These are phyloP conservation scores for Xylariaceae sp. DNA, from an alignment of 2,329 filamentous ascomycete genomes.

Conservation along the genomic window DNA sequence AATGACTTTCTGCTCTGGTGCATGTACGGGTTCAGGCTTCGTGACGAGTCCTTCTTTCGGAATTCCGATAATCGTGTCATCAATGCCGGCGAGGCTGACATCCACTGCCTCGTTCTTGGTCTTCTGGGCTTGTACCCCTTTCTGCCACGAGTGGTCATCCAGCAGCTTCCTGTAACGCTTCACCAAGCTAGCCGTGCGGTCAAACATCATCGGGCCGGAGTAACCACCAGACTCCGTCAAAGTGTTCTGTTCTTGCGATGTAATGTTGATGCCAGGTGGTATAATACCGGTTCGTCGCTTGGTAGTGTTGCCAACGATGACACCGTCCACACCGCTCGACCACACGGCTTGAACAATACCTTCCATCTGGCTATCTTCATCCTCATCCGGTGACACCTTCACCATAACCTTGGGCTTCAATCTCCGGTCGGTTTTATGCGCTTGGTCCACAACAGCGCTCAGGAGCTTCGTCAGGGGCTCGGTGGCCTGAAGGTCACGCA, in stretches of 20 bases:
- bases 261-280: constrained; percentile 63
- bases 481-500: constrained; percentile 80
- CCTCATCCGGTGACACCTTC: constrained; percentile 95
- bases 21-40: constrained; percentile 42
- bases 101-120: constrained; percentile 33
- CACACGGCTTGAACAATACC: constrained; percentile 86
- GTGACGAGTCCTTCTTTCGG: constrained; percentile 22
- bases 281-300: constrained; percentile 73
- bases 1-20: constrained; percentile 66
- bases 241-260: constrained; percentile 62
- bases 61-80: constrained; percentile 32
- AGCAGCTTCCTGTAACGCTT: constrained; percentile 72
- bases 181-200: constrained; percentile 74
- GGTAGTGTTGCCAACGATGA: constrained; percentile 97
- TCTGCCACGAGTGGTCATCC: constrained; percentile 46
- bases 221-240: constrained; percentile 81
- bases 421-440: constrained; percentile 64
- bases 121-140: constrained; percentile 28
- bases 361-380: constrained; percentile 76
- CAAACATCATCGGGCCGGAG: constrained; percentile 86
- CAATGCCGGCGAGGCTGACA: constrained; percentile 34
- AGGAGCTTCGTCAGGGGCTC: constrained; percentile 81
- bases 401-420: constrained; percentile 86
- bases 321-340: constrained; percentile 82
- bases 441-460: constrained; percentile 77